Percentiles rank a stretch among this genome's conserved stretches.
phyloP scores from a whole-genome alignment of 1,139 yeast genomes.

The Saccharomyces hybrid region DNA sequence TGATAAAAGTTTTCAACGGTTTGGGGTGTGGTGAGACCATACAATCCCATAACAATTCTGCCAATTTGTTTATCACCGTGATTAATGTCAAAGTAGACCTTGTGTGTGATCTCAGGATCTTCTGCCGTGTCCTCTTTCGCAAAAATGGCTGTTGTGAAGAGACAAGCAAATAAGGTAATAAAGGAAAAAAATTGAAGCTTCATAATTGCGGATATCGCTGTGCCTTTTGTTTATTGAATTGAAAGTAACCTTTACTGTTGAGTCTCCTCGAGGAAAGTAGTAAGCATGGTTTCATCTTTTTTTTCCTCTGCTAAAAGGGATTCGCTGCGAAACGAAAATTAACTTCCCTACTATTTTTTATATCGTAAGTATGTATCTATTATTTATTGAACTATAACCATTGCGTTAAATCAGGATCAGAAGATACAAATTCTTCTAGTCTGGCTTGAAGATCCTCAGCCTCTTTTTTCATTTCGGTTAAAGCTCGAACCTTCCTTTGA shows the following conservation, averaged over 20 bases:
- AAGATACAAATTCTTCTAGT: conserved; percentile 7
- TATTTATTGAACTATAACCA: conserved; percentile 1
- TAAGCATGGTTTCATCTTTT: neutral
- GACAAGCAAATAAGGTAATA: neutral
- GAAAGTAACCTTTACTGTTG: neutral
- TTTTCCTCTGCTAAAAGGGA: neutral
- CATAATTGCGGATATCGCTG: conserved; percentile 4
- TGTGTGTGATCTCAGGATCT: conserved; percentile 56
- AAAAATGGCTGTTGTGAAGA: conserved; percentile 8
- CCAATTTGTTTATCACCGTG: conserved; percentile 56
- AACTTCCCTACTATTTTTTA: neutral
- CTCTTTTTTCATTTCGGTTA: conserved; percentile 13
- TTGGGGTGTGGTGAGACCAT: conserved; percentile 66
- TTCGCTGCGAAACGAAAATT: neutral
- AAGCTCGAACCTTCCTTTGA: conserved; percentile 54
- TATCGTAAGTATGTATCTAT: neutral
- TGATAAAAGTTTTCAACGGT: conserved; percentile 68
- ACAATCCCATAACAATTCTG: conserved; percentile 60
- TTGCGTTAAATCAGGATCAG: neutral
- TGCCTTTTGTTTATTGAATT: neutral
- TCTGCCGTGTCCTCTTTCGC: conserved; percentile 20
- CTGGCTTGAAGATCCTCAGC: conserved; percentile 7
- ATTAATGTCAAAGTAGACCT: conserved; percentile 51
- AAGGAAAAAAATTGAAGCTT: conserved; percentile 1
- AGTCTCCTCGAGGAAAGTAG: neutral